These are phyloP conservation scores for Raphanus hybrid DNA, from an alignment of 441 rosid genomes.

Conservation along the genomic window DNA sequence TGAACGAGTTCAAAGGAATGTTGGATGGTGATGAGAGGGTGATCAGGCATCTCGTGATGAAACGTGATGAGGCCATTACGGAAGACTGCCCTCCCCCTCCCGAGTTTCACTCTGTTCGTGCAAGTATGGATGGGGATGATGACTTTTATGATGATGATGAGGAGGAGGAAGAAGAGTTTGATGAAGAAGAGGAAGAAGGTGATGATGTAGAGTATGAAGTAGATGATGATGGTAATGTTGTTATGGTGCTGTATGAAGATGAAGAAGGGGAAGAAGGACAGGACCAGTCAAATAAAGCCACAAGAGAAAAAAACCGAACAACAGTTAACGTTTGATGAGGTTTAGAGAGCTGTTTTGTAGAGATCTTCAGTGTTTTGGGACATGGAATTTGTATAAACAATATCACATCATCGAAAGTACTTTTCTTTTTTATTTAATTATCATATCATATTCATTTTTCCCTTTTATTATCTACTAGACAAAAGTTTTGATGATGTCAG, in stretches of 20 bases:
- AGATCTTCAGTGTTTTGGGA: background rate
- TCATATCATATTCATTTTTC: too few relatives aligned
- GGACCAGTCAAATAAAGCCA: slow-evolving; percentile 18
- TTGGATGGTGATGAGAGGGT: slow-evolving; percentile 84
- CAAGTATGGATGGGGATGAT: slow-evolving; percentile 50
- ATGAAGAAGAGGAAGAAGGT: slow-evolving; percentile 43
- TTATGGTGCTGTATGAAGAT: slow-evolving; percentile 37
- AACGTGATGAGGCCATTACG: slow-evolving; percentile 75
- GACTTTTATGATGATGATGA: slow-evolving; percentile 45
- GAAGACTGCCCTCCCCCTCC: slow-evolving; percentile 88
- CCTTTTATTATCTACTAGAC: too few relatives aligned
- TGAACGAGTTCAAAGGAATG: slow-evolving; percentile 79
- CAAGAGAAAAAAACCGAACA: slow-evolving; percentile 39
- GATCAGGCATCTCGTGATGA: slow-evolving; percentile 85
- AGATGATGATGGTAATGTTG: slow-evolving; percentile 46
- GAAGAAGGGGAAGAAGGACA: slow-evolving; percentile 30
- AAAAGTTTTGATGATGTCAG: slow-evolving; percentile 14
- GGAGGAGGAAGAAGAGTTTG: slow-evolving; percentile 49
- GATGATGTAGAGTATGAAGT: slow-evolving; percentile 46
- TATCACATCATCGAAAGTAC: background rate
- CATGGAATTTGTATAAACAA: background rate
- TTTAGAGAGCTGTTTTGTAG: slow-evolving; percentile 20
- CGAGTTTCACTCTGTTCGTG: slow-evolving; percentile 65
- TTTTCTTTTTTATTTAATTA: too few relatives aligned
- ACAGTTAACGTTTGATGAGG: slow-evolving; percentile 17